Conservation (phyloP, 1,139 yeast species). For the Eremothecium cymbalariae region DNA sequence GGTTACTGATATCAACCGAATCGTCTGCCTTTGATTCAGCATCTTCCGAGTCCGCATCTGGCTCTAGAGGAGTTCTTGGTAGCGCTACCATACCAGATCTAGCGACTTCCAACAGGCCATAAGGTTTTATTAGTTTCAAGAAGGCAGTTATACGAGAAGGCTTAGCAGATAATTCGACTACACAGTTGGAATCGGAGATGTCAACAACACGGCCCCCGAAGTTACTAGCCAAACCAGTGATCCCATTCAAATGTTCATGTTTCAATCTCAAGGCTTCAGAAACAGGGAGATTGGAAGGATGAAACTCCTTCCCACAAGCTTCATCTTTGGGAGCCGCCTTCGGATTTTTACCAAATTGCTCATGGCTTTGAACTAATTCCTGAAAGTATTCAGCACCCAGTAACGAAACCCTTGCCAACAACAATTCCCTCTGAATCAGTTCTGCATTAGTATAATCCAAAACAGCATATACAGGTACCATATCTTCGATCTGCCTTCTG, state of each 20-base stretch:
- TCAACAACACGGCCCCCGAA: constrained; percentile 93
- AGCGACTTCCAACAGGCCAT: constrained; percentile 92
- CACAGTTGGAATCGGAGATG: constrained; percentile 86
- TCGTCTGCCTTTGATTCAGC: constrained; percentile 25
- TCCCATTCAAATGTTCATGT: constrained; percentile 79
- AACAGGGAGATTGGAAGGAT: constrained; percentile 84
- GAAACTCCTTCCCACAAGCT: constrained; percentile 35
- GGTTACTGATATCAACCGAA: constrained; percentile 61
- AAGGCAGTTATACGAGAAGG: constrained; percentile 84
- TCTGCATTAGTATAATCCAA: constrained; percentile 87
- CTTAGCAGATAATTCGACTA: constrained; percentile 89
- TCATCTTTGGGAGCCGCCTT: not conserved
- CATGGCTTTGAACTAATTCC: constrained; percentile 85
- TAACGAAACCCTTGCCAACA: constrained; percentile 83
- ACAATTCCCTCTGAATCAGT: constrained; percentile 81
- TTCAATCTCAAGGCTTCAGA: constrained; percentile 92
- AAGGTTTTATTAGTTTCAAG: constrained; percentile 84
- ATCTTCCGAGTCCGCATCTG: constrained; percentile 42
- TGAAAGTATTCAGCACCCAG: constrained; percentile 97
- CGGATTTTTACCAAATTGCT: constrained; percentile 31
- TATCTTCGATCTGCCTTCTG: constrained; percentile 94
- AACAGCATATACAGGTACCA: constrained; percentile 97
- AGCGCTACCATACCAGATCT: constrained; percentile 98
- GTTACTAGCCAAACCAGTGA: constrained; percentile 69
- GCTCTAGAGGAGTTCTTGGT: constrained; percentile 80